Conservation (phyloP, 164 flowering plant species). For the Vitis vinifera region ASM3070453v1 NC_081815.1:2469001-2469500, state of each 20-base stretch:
- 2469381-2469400: constrained; percentile 24
- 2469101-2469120: constrained; percentile 33
- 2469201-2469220: constrained; percentile 32
- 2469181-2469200: constrained; percentile 5
- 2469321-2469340: constrained; percentile 25
- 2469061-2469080: constrained; percentile 52
- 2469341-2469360: constrained; percentile 19
- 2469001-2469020: constrained; percentile 49
- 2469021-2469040: constrained; percentile 39
- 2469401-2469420: constrained; percentile 26
- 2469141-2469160: constrained; percentile 41
- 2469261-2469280: constrained; percentile 16
- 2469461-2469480: constrained; percentile 21
- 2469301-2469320: constrained; percentile 19
- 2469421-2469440: constrained; percentile 27
- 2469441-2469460: constrained; percentile 27
- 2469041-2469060: constrained; percentile 25
- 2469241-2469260: constrained; percentile 23
- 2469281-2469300: constrained; percentile 26
- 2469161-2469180: constrained; percentile 23
- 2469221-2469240: constrained; percentile 26
- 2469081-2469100: constrained; percentile 39
- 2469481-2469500: constrained; percentile 19
- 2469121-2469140: constrained; percentile 28
- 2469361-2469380: constrained; percentile 23